Evolutionary conservation across 2,329 filamentous ascomycete species (phyloP), one percentile per base, ranked within the genome.

Genomic region (Neofusicoccum umdonicola): DNA sequence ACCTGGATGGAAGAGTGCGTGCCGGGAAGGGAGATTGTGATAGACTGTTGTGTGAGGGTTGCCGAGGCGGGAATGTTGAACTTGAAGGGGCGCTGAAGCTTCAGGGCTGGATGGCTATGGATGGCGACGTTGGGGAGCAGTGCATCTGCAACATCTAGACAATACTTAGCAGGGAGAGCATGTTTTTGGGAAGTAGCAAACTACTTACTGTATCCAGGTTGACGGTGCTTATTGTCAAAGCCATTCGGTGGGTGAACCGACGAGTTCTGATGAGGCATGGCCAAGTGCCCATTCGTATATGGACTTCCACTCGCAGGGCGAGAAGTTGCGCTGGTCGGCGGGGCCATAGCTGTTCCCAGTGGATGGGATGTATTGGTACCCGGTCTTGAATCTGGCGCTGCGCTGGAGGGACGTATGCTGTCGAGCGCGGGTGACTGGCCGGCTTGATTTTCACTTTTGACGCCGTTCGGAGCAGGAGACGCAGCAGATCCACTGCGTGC

Each of bases 1-100:
- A 96, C 83, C 66, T 93, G 89, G 17, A 96, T 79, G 65, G 89
- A 88, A 69, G 86, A 88, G 70, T 93, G 87, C 52, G 83, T 85
- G 1, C 84, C 77, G 1, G 90, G 87, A 9, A 95, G 80, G 65
- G 87, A 89, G 63, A 95, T 80, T 5, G 91, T 90, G 47, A 90
- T 81, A 4, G 88, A 91, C 70, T 94, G 90, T 65, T 91, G 87
- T 34, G 87, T 84, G 70, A 89, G 83, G 17, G 83, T 85, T 6
- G 86, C 79, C 60, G 89, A 87, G 3, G 92, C 88, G 1, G 84
- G 82, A 37, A 96, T 79, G 41, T 86, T 84, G 63, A 91, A 80
- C 39, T 85, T 80, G 73, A 89, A 88, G 31, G 86, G 87, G 31
- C 85, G 84, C 8, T 87, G 80, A 2, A 87, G 76, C 57, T 85